These are phyloP conservation scores for Blastobotrys arbuscula DNA, from an alignment of 1,139 yeast species.

Conservation along the genomic window DNA sequence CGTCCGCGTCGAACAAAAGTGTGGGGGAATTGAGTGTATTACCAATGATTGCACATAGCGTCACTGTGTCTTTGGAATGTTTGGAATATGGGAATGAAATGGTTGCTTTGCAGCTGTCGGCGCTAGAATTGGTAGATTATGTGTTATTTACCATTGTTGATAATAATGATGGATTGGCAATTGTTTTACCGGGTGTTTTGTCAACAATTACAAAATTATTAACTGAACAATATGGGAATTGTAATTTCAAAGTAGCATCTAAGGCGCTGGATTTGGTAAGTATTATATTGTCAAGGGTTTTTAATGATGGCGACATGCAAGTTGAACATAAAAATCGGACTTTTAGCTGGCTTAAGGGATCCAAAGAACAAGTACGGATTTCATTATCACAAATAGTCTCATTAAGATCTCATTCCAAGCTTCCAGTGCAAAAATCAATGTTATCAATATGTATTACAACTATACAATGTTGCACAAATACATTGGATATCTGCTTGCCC, in stretches of 20 bases:
- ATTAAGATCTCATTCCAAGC: constrained; percentile 28
- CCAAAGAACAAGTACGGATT: constrained; percentile 52
- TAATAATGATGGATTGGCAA: constrained; percentile 44
- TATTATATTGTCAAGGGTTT: constrained; percentile 35
- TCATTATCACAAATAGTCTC: constrained; percentile 23
- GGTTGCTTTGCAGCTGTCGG: constrained; percentile 34
- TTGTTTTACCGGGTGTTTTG: constrained; percentile 52
- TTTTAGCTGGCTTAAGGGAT: constrained; percentile 57
- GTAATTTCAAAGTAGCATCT: constrained; percentile 40
- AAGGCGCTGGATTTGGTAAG: constrained; percentile 34
- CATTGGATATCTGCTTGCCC: constrained; percentile 37
- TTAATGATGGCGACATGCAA: constrained; percentile 24
- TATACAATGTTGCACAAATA: constrained; percentile 29
- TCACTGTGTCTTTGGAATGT: constrained; percentile 42
- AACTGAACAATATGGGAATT: constrained; percentile 33
- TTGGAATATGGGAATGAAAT: constrained; percentile 21
- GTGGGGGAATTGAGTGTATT: constrained; percentile 21
- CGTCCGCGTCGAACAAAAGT: constrained; percentile 17
- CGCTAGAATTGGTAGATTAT: constrained; percentile 35
- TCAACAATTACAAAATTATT: constrained; percentile 46
- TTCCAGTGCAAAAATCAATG: constrained; percentile 34
- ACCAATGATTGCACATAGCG: constrained; percentile 45
- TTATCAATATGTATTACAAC: constrained; percentile 32
- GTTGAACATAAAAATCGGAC: constrained; percentile 37
- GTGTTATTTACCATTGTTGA: constrained; percentile 6